These are phyloP conservation scores for Lachnellula subtilissima DNA, from an alignment of 2,329 filamentous ascomycete species.

Conservation along the genomic window DNA sequence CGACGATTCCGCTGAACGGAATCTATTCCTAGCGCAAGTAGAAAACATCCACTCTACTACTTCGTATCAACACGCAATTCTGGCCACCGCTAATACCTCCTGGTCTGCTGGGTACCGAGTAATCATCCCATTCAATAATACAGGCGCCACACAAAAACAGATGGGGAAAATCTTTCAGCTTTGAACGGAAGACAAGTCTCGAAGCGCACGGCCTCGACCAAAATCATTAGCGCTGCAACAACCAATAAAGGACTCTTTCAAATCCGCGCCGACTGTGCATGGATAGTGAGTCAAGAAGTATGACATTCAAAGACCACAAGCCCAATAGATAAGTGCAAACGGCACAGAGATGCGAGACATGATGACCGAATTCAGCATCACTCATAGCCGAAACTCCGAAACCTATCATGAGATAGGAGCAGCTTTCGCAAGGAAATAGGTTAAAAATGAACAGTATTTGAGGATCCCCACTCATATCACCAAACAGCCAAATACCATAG, in stretches of 20 bases:
- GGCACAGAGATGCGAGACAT: not conserved
- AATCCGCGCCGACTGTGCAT: not conserved
- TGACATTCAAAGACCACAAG: not conserved
- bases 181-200: not conserved
- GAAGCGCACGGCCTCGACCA: not conserved
- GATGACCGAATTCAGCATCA: not conserved
- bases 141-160: slow-evolving; percentile 5
- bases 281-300: not conserved
- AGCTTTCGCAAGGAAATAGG: not conserved
- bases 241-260: not conserved
- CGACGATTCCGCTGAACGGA: too few species aligned
- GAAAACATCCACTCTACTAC: too few species aligned
- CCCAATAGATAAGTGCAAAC: not conserved
- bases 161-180: slow-evolving; percentile 3
- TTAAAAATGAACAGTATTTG: not conserved
- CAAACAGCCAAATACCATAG: not conserved
- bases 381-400: not conserved
- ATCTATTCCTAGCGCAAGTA: not conserved
- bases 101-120: not conserved
- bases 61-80: not conserved
- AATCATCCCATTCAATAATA: not conserved
- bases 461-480: not conserved
- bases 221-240: too few species aligned
- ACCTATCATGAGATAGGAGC: too few species aligned
- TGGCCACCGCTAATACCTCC: not conserved